A percentile compares a stretch with the other conserved stretches of the same genome.
Conservation (phyloP, 345 rosid species). For the Hibiscus tridactylites region DNA sequence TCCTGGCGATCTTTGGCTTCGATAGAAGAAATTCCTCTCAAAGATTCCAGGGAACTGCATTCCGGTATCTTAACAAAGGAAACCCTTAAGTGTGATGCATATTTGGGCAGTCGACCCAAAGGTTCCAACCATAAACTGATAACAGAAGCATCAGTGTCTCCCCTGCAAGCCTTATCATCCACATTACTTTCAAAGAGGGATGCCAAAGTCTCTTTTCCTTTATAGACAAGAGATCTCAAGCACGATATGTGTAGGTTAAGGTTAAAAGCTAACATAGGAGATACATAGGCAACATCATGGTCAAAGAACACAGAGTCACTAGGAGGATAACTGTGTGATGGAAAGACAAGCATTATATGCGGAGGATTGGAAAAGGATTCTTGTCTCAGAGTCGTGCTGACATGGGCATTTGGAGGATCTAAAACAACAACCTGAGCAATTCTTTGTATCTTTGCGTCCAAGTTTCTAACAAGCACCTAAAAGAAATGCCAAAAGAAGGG, state of each 20-base stretch:
- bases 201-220: constrained; percentile 46
- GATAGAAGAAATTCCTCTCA: constrained; percentile 47
- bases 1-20: constrained; percentile 85
- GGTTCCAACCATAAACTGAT: constrained; percentile 58
- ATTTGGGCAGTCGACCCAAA: constrained; percentile 38
- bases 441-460: constrained; percentile 39
- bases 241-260: constrained; percentile 67
- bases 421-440: constrained; percentile 64
- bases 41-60: constrained; percentile 65
- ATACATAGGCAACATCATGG: constrained; percentile 58
- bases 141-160: constrained; percentile 20
- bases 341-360: constrained; percentile 49
- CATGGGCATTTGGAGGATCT: constrained; percentile 52
- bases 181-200: constrained; percentile 45
- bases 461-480: constrained; percentile 59
- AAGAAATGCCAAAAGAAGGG: too few species aligned
- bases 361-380: constrained; percentile 17
- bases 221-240: constrained; percentile 52
- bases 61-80: constrained; percentile 88
- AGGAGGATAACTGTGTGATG: constrained; percentile 33
- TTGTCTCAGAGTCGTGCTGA: constrained; percentile 9
- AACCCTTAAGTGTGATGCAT: constrained; percentile 80
- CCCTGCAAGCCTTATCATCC: constrained; percentile 26
- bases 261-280: constrained; percentile 81
- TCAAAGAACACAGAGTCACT: constrained; percentile 21